phyloP scores from a whole-genome alignment of 495 filamentous ascomycete genomes.

The Immersiella caudata region DNA sequence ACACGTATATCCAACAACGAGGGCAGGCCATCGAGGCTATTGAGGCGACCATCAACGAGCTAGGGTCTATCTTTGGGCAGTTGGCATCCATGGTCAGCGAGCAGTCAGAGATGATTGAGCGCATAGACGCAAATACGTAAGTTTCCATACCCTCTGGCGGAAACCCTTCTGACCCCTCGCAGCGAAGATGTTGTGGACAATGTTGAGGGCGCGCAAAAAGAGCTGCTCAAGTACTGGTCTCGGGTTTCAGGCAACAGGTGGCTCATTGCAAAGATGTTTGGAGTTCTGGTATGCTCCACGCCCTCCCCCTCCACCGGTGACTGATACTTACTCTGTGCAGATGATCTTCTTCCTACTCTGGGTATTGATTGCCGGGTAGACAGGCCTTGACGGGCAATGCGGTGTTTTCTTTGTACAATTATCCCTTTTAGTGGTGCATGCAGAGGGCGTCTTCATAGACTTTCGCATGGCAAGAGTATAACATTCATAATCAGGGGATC shows the following conservation, averaged over 20 bases:
- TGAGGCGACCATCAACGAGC: constrained; percentile 89
- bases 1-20: constrained; percentile 88
- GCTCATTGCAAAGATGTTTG: constrained; percentile 99
- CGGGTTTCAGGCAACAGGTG: constrained; percentile 92
- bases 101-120: constrained; percentile 91
- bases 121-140: constrained; percentile 88
- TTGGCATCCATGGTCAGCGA: constrained; percentile 97
- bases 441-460: constrained; percentile 33
- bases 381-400: background rate
- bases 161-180: constrained; percentile 52
- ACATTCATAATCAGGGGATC: constrained; percentile 16
- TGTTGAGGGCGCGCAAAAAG: constrained; percentile 91
- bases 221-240: constrained; percentile 95
- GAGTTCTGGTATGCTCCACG: constrained; percentile 64
- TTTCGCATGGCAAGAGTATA: constrained; percentile 21
- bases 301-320: constrained; percentile 41
- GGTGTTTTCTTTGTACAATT: constrained; percentile 22
- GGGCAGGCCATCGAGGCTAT: constrained; percentile 97
- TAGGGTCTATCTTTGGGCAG: constrained; percentile 95
- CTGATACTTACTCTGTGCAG: constrained; percentile 15
- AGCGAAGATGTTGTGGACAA: constrained; percentile 84
- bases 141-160: background rate
- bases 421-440: constrained; percentile 22
- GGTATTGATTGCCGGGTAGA: constrained; percentile 44
- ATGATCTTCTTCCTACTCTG: constrained; percentile 43